These are phyloP conservation scores for Echeveria elegans DNA, from an alignment of 164 flowering plant species.

Conservation along the genomic window DNA sequence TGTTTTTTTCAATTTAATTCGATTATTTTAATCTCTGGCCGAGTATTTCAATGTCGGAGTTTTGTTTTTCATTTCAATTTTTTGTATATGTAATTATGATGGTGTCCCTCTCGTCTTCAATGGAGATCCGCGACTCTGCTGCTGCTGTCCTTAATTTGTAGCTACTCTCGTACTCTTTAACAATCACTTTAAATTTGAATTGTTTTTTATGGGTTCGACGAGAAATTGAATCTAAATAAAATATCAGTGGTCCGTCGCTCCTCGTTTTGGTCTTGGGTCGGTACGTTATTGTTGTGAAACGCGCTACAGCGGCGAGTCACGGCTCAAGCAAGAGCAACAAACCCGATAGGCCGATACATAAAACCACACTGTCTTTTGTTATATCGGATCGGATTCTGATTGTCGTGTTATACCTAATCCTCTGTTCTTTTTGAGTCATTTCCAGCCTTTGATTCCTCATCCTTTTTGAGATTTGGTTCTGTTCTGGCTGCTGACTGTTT, in stretches of 20 bases:
- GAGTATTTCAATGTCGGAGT: too few relatives aligned
- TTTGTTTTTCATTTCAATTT: not conserved
- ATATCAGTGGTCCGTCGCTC: too few relatives aligned
- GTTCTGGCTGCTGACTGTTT: too few relatives aligned
- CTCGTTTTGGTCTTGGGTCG: too few relatives aligned
- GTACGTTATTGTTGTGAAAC: too few relatives aligned
- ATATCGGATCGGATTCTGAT: not conserved
- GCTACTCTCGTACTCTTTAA: not conserved
- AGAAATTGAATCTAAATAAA: too few relatives aligned
- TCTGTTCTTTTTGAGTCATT: not conserved
- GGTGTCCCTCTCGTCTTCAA: not conserved
- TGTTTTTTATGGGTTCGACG: too few relatives aligned
- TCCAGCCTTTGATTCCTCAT: not conserved
- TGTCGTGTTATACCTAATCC: not conserved
- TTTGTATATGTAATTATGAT: not conserved
- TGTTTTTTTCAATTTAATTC: not conserved
- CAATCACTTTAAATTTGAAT: too few relatives aligned
- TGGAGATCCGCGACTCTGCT: slow-evolving; percentile 2
- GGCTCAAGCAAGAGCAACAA: not conserved
- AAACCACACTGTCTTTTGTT: not conserved
- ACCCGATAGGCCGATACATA: not conserved
- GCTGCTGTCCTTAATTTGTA: too few relatives aligned
- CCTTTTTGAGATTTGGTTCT: not conserved
- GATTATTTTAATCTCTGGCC: not conserved
- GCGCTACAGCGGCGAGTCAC: too few relatives aligned